Evolutionary conservation across 2,329 filamentous ascomycete species (phyloP).

Genomic region (Neopestalotiopsis sp.): DNA sequence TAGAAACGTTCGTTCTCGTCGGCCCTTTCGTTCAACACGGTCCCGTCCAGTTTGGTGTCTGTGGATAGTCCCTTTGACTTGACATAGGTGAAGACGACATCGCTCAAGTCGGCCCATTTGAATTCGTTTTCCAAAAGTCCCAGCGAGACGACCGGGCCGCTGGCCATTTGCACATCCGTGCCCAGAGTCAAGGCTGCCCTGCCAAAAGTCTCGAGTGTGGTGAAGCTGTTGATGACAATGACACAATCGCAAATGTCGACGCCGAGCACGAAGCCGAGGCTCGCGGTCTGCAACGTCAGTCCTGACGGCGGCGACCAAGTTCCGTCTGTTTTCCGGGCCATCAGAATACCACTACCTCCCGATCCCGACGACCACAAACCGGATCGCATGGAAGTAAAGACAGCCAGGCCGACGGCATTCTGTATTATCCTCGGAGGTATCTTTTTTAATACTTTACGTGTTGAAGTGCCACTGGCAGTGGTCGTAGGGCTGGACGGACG

Average conservation of each 20-base stretch:
- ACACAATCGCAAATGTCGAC: constrained; percentile 97
- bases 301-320: constrained; percentile 91
- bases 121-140: constrained; percentile 58
- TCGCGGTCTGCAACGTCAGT: constrained; percentile 87
- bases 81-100: constrained; percentile 63
- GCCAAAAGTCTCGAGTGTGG: constrained; percentile 84
- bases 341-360: constrained; percentile 85
- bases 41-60: constrained; percentile 59
- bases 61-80: constrained; percentile 63
- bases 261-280: constrained; percentile 86
- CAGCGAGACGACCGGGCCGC: constrained; percentile 71
- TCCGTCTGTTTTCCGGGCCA: constrained; percentile 83
- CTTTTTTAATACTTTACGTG: constrained; percentile 69
- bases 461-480: constrained; percentile 49
- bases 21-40: constrained; percentile 58
- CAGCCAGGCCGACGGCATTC: constrained; percentile 86
- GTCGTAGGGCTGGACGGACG: constrained; percentile 36
- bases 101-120: constrained; percentile 56
- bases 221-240: constrained; percentile 85
- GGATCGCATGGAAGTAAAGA: constrained; percentile 95
- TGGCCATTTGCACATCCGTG: constrained; percentile 76
- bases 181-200: constrained; percentile 80
- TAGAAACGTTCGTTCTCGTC: constrained; percentile 69
- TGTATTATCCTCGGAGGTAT: constrained; percentile 86
- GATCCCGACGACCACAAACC: constrained; percentile 91